Base-by-base conservation (phyloP, 2,329 filamentous ascomycete species). In the Thielaviopsis punctulata region DNA sequence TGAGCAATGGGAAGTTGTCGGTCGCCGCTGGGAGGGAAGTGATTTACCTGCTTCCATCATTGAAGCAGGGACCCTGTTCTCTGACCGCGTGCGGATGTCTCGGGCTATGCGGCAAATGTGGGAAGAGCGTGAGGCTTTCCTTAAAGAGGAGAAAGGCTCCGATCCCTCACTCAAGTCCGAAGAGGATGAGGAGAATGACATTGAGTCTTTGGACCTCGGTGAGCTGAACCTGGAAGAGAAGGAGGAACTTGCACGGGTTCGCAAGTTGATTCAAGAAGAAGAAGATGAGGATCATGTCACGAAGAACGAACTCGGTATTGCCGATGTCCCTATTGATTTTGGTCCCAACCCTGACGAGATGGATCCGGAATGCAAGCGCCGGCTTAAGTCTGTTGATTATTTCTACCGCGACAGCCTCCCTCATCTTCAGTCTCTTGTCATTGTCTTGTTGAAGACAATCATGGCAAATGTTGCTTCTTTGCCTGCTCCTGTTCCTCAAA, bases 21-120 rank as follows among this genome's bases (percentile, higher is more conserved):
- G 86, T 13, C 79, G 86, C 39, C 85, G 77, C 62, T 95, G 89
- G 89, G 84, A 93, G 65, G 89, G 89, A n/a, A 86, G 85, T 57
- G 88, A 95, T 62, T 84, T 98, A 10, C 92, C 92, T 8, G 82
- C 86, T 7, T 96, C 90, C 1, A 96, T 98, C 55, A 76, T 95
- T 15, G 92, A 98, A 66, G 92, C 92, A 6, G 92, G 92, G 7
- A 84, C 92, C 61, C 71, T 98, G 1, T 98, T 98, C 65, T 86
- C 89, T 0, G 83, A 79, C 54, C 78, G 92, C 49, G 92, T 95
- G 64, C 79, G 90, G 58, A 94, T 94, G 75, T 94, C 88, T 0
- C 76, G 92, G 56, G 86, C 86, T 4, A 90, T 93, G 67, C 80
- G 86, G 52, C 92, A 98, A 66, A 71, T 98, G 13, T 98, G 92